Evolutionary conservation across 2,329 filamentous ascomycete genomes (phyloP).

Genomic region (Xylariaceae sp.): DNA sequence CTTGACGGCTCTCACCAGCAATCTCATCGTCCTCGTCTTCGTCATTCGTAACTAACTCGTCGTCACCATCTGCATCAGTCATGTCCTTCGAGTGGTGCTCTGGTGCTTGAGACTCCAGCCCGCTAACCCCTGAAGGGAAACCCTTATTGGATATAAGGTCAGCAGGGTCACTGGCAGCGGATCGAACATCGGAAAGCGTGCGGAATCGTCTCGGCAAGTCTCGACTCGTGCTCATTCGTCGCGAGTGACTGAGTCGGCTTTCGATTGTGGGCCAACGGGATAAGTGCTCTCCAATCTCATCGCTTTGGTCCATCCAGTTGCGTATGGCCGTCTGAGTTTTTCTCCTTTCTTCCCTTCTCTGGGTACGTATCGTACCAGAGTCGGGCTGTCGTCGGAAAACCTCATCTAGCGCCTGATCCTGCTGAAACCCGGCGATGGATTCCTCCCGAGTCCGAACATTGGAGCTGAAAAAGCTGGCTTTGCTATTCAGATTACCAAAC

Average conservation of each 20-base stretch:
- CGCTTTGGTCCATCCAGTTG: constrained; percentile 79
- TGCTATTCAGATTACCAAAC: constrained; percentile 51
- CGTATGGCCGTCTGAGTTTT: constrained; percentile 78
- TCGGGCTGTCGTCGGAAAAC: constrained; percentile 76
- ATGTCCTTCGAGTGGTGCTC: constrained; percentile 51
- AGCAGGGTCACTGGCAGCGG: constrained; percentile 58
- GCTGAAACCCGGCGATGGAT: constrained; percentile 81
- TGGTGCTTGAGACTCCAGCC: constrained; percentile 37
- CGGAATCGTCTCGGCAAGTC: constrained; percentile 44
- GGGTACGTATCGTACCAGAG: constrained; percentile 53
- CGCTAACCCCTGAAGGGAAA: constrained; percentile 28
- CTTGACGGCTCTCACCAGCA: constrained; percentile 38
- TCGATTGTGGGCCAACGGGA: constrained; percentile 48
- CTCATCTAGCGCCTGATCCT: constrained; percentile 84
- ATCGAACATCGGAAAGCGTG: constrained; percentile 52
- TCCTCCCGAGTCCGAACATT: constrained; percentile 70
- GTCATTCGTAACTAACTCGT: constrained; percentile 79
- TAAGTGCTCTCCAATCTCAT: constrained; percentile 44
- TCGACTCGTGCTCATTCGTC: constrained; percentile 49
- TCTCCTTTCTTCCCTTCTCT: constrained; percentile 57
- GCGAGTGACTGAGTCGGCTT: constrained; percentile 42
- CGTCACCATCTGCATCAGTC: constrained; percentile 82
- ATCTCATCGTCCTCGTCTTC: constrained; percentile 58
- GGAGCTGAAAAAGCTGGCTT: constrained; percentile 67
- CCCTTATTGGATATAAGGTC: constrained; percentile 49